Base-by-base conservation (phyloP, 2,329 filamentous ascomycete species). In the Sporothrix globosa region DNA sequence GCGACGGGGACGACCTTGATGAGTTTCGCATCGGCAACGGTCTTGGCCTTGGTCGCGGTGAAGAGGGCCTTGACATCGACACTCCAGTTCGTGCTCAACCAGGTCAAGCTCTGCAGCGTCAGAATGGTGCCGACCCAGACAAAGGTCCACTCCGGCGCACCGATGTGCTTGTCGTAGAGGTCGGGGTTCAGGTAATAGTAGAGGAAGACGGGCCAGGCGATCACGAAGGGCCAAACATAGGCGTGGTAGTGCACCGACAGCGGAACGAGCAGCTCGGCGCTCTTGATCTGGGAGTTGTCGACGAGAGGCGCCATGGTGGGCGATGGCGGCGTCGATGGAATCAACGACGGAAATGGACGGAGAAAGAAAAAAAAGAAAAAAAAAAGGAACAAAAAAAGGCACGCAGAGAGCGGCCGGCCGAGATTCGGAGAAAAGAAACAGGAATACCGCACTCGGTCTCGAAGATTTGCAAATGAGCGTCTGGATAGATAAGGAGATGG, bases 51-150 rank as follows among this genome's bases (percentile, higher is more conserved):
- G 69, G 85, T 90, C 1, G 94, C 88, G 14, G 92, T 98, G 80
- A 98, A 97, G 72, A 90, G 81, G 27, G 91, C 91, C 77, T 90
- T 88, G 73, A 98, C 83, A 78, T 94, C 90, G 79, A 99, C 93
- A 78, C 92, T 98, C 96, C 96, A 99, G 83, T 98, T 93, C 61
- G 96, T 99, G 83, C 92, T 95, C 73, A 99, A 86, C 95, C 96
- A 99, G 75, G 93, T 83, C 74, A 99, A 86, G 74, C 92, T 90
- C 83, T 99, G 96, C 70, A 91, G 77, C 13, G 94, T 97, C 79
- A 96, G 85, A 78, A 99, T 97, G 75, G 89, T 86, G 76, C 92
- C 95, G 74, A 91, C 88, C 90, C 92, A 99, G 73, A 99, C 92
- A 79, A 97, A 97, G 0, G 96, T 98, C 95, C 96, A 99, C 85